Base-by-base conservation (phyloP, 495 filamentous ascomycete genomes). In the Aspergillus carlsbadensis region DNA sequence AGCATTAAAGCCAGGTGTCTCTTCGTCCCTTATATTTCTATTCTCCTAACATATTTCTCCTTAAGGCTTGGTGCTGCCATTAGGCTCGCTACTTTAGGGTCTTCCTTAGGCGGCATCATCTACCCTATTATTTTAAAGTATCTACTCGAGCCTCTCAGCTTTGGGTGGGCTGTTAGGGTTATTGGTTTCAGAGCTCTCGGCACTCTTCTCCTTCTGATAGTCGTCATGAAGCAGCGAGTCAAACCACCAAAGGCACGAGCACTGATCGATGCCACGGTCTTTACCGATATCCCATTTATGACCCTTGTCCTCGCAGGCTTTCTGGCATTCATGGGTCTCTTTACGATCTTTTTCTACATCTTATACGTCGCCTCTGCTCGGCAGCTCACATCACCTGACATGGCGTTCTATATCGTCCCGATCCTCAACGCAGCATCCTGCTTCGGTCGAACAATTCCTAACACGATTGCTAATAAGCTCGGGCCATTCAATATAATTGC, bases 401-500 rank as follows among this genome's bases (percentile, higher is more conserved):
- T 74, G 22, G 60, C 63, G n/a, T 37, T 70, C 10, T 68, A 68
- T 51, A 35, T 72, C n/a, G 68, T 73, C 33, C 65, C 68, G 14
- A 68, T 73, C 26, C 59, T 66, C 40, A 70, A 66, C 50, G 44
- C 40, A 4, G 41, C 57, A 6, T 58, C 54, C 50, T 79, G 91
- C 55, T 78, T 88, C 42, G 89, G 90, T 6, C 83, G 89, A 29
- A 89, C 87, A 41, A 59, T 89, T 6, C 88, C 88, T 1, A 85
- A 84, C n/a, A 80, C 82, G 56, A 42, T 87, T 11, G 89, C 84
- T 39, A 90, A 94, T 66, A 83, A 79, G 54, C 24, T 88, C 35
- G 90, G 90, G 0, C 82, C 86, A 20, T 91, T 83, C 70, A 92
- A 92, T 66, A 71, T 82, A 8, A 86, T 90, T 76, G 77, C 88